Conservation (phyloP, 805 yeast genomes). For the Ogataea glucozyma region DNA sequence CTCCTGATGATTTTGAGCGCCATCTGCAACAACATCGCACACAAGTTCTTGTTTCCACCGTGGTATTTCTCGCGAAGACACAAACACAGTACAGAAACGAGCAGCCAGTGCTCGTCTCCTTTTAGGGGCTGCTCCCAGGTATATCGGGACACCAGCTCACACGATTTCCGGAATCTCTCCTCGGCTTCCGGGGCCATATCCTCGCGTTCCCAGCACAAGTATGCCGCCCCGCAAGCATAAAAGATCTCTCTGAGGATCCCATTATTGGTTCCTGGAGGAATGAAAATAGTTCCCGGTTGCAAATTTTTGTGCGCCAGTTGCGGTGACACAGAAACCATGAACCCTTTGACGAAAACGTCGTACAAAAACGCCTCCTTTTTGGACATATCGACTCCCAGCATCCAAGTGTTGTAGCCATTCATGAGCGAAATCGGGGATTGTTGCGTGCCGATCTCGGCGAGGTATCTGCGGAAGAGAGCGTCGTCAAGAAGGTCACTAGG, state of each 20-base stretch:
- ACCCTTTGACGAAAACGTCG: slow-evolving; percentile 42
- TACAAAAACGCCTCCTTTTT: slow-evolving; percentile 26
- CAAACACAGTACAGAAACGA: slow-evolving; percentile 41
- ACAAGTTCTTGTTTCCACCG: slow-evolving; percentile 28
- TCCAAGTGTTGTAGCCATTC: slow-evolving; percentile 19
- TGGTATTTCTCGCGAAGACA: slow-evolving; percentile 40
- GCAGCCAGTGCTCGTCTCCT: slow-evolving; percentile 38
- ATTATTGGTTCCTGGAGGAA: slow-evolving; percentile 36
- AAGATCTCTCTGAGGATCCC: slow-evolving; percentile 33
- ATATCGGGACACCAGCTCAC: slow-evolving; percentile 22
- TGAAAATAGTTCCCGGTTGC: slow-evolving; percentile 42
- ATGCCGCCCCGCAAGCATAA: slow-evolving; percentile 42
- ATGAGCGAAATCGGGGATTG: slow-evolving; percentile 12
- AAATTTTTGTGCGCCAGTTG: slow-evolving; percentile 42
- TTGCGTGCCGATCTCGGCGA: slow-evolving; percentile 15
- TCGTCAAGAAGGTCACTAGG: slow-evolving; percentile 23
- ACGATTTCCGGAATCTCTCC: slow-evolving; percentile 26
- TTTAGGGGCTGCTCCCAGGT: neutral
- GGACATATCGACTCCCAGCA: slow-evolving; percentile 21
- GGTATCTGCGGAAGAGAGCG: slow-evolving; percentile 25
- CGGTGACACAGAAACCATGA: slow-evolving; percentile 43
- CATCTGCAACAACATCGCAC: slow-evolving; percentile 35
- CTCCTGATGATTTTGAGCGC: slow-evolving; percentile 37
- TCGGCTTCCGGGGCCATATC: slow-evolving; percentile 27
- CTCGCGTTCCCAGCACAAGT: slow-evolving; percentile 36